Evolutionary conservation across 148 eudicot genomes (phyloP).

Genomic region (Rhododendron kiyosumense): DNA sequence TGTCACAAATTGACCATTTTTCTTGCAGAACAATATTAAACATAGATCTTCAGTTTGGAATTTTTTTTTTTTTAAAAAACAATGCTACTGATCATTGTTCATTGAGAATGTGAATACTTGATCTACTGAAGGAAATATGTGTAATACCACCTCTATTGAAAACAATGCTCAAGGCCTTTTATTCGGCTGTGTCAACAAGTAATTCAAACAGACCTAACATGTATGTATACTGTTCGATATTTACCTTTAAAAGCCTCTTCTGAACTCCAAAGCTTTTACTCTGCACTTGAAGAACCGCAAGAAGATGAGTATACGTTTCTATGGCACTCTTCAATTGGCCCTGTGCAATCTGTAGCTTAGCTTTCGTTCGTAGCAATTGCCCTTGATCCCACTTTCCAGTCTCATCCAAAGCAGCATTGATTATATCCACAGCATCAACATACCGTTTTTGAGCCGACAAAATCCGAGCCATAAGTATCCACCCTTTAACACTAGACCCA

Average conservation of each 20-base stretch:
- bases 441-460: conserved; percentile 73
- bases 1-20: background rate
- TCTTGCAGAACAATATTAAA: background rate
- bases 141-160: background rate
- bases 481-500: conserved; percentile 60
- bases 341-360: conserved; percentile 72
- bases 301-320: conserved; percentile 65
- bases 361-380: conserved; percentile 70
- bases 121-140: background rate
- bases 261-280: conserved; percentile 49
- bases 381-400: conserved; percentile 85
- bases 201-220: background rate
- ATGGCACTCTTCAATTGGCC: conserved; percentile 54
- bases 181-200: background rate
- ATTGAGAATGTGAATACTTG: background rate
- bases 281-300: conserved; percentile 77
- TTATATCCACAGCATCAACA: conserved; percentile 59
- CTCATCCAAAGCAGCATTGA: conserved; percentile 79
- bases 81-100: background rate
- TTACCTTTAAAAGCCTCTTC: conserved; percentile 51
- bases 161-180: background rate
- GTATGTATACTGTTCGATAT: background rate
- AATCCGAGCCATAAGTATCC: conserved; percentile 72
- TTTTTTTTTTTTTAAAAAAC: background rate
- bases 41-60: background rate